These are phyloP conservation scores for Acrasis kona DNA, from an alignment of 78 protist genomes.

Conservation along the genomic window DNA sequence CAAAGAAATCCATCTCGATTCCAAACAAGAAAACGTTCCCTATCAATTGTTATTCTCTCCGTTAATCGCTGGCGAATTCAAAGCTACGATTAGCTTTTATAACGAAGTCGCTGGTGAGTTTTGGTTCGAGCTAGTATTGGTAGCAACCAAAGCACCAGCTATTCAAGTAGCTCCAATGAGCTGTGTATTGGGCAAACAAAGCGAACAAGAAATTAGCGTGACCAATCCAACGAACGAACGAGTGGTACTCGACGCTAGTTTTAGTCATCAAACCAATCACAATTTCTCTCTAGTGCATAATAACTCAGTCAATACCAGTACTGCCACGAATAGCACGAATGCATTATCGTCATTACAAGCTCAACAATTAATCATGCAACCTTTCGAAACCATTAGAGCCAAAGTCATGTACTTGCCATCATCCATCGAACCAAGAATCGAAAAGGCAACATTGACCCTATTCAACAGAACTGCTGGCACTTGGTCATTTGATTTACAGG, in stretches of 20 bases:
- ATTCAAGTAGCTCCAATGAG: too few relatives aligned
- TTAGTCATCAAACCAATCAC: too few relatives aligned
- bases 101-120: slow-evolving; percentile 44
- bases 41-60: slow-evolving; percentile 35
- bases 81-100: slow-evolving; percentile 26
- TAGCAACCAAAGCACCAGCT: slow-evolving; percentile 2
- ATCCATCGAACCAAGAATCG: not conserved
- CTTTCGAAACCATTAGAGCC: not conserved
- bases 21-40: not conserved
- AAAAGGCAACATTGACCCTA: not conserved
- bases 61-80: not conserved
- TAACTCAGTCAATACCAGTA: too few relatives aligned
- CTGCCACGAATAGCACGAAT: too few relatives aligned
- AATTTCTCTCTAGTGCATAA: too few relatives aligned
- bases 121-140: slow-evolving; percentile 36
- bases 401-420: slow-evolving; percentile 15
- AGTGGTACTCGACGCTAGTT: too few relatives aligned
- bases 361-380: not conserved
- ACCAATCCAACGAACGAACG: too few relatives aligned
- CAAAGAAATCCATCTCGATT: too few relatives aligned
- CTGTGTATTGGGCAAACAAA: too few relatives aligned
- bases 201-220: too few relatives aligned
- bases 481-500: not conserved
- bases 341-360: too few relatives aligned
- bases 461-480: not conserved